Evolutionary conservation across 176 grass and related monocot genomes (phyloP).

Genomic region (Eragrostis curvula): DNA sequence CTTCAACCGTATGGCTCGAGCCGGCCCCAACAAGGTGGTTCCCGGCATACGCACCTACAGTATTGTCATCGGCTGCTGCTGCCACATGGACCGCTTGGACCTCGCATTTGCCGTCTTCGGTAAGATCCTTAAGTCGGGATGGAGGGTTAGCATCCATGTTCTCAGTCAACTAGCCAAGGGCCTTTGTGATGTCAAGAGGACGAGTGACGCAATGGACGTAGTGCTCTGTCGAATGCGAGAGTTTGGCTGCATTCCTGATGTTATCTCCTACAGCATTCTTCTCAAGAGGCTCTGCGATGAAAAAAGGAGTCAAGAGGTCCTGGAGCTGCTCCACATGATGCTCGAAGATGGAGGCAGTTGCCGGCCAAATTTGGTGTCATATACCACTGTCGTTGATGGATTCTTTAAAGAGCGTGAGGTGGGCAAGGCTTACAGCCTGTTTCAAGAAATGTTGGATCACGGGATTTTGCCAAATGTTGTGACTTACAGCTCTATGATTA

Average conservation of each 20-base stretch:
- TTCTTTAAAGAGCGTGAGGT: constrained; percentile 24
- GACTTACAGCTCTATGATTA: constrained; percentile 32
- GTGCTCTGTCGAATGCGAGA: constrained; percentile 32
- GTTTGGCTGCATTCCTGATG: constrained; percentile 19
- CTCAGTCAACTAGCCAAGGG: constrained; percentile 19
- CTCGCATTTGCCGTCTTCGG: neutral
- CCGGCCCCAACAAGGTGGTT: neutral
- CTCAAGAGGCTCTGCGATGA: constrained; percentile 41
- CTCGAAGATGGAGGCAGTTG: neutral
- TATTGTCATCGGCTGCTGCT: neutral
- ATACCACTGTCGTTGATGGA: constrained; percentile 25
- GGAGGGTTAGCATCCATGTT: neutral
- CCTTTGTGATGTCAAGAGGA: constrained; percentile 35
- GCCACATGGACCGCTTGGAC: neutral
- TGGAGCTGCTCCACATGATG: constrained; percentile 40
- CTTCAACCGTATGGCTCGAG: neutral
- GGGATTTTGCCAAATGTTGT: constrained; percentile 24
- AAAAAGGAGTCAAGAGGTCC: constrained; percentile 16
- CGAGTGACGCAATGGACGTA: constrained; percentile 10
- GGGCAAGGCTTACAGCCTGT: neutral
- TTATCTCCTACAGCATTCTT: constrained; percentile 5
- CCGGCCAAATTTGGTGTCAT: constrained; percentile 11
- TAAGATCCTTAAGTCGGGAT: neutral
- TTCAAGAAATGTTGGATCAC: constrained; percentile 8
- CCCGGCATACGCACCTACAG: neutral